Evolutionary conservation across 768 basidiomycete species (phyloP), one percentile per base, ranked within the genome.

Genomic region (Lactarius vividus): DNA sequence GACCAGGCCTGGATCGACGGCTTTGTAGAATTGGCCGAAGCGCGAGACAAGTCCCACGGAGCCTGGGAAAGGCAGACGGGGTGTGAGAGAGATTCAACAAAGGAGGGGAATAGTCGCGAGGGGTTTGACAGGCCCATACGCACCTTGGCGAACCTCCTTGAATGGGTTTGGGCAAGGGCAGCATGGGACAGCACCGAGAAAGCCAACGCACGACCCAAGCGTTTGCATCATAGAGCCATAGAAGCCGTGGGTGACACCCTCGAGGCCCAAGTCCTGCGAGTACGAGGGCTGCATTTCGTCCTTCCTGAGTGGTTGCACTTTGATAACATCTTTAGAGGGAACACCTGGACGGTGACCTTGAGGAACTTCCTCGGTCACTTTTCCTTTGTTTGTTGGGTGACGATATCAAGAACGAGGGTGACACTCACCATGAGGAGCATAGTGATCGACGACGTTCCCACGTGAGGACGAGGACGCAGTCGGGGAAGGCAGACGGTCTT

Each of bases 21-120:
- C 88, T 78, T 91, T 94, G 86, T 96, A 96, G 83, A 98, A 96
- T 74, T 96, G 86, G 57, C 96, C 96, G 72, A 98, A 98, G 65
- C 94, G 88, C 40, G 91, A 88, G 73, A 98, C 87, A 65, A 98
- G 82, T 62, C 96, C 96, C 70, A 96, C 93, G 62, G 88, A 88
- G 33, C 94, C 92, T 92, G 72, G n/a, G 56, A 61, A 5, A 64
- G 29, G 23, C 59, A 73, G 71, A 69, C 68, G 73, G 71, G 44
- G 11, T 26, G n/a, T 33, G 16, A 20, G 62, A 61, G 54, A 44
- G 66, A 61, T 66, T 42, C 23, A 33, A 59, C 42, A 31, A 33
- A 59, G 2, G 23, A 1, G 33, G 28, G 40, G 3, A 4, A 49
- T 11, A 49, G 23, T 26, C 13, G 49, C 23, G 23, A 13, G 10